Conservation (phyloP, 2,329 filamentous ascomycete species). For the Harringtonia aguacate region DNA sequence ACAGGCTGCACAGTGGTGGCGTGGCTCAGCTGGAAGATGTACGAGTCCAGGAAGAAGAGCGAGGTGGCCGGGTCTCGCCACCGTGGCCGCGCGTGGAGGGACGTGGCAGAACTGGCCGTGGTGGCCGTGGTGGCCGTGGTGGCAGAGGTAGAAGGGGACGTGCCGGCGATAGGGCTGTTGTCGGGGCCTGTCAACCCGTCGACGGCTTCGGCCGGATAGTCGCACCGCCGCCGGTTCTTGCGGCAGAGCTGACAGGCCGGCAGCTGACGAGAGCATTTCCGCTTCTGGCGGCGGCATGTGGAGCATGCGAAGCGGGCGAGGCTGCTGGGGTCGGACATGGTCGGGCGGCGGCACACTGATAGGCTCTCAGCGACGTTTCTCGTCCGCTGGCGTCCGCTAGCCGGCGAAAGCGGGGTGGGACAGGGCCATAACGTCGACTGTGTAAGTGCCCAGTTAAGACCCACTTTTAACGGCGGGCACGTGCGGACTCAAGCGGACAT, state of each 20-base stretch:
- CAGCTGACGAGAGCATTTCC: conserved; percentile 6
- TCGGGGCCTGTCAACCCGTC: neutral
- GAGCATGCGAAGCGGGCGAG: conserved; percentile 8
- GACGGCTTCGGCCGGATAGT: conserved; percentile 5
- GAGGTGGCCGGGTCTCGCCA: neutral
- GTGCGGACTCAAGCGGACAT: conserved; percentile 1
- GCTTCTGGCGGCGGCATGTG: conserved; percentile 8
- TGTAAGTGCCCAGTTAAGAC: neutral
- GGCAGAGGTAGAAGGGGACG: neutral
- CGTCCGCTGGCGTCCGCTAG: too few relatives aligned
- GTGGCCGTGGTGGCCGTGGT: neutral
- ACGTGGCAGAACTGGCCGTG: neutral
- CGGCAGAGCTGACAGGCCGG: conserved; percentile 8
- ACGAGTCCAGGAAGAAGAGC: conserved; percentile 12
- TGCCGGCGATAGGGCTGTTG: neutral
- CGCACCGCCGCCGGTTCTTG: conserved; percentile 2
- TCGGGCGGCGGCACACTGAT: too few relatives aligned
- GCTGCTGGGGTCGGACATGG: neutral
- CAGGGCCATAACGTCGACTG: too few relatives aligned
- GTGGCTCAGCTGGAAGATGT: conserved; percentile 5
- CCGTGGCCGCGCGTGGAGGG: neutral
- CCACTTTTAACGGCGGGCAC: neutral
- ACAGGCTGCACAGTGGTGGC: neutral
- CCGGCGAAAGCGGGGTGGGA: neutral
- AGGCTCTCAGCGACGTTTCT: too few relatives aligned